A percentile compares a stretch with the other conserved stretches of the same genome.
Conservation (phyloP, 768 basidiomycete genomes). For the Fistulinella prunicolor region DNA sequence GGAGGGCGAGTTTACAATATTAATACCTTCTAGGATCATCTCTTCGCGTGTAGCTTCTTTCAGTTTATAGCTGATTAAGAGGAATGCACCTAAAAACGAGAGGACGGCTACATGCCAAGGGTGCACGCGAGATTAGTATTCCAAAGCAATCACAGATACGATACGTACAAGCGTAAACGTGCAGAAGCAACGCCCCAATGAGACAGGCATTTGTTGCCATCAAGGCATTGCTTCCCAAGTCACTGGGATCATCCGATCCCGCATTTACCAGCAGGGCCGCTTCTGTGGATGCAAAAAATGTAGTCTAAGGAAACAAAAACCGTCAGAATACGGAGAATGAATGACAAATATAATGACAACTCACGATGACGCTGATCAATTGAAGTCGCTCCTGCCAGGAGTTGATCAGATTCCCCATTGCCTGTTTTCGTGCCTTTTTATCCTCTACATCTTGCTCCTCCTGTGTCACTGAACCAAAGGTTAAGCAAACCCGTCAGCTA, state of each 20-base stretch:
- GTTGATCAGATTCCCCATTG: slow-evolving; percentile 49
- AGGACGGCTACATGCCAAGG: slow-evolving; percentile 31
- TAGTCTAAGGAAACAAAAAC: slow-evolving; percentile 39
- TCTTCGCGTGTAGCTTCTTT: slow-evolving; percentile 51
- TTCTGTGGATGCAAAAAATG: slow-evolving; percentile 61
- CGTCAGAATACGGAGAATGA: background rate
- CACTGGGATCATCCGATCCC: slow-evolving; percentile 28
- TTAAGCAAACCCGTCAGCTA: background rate
- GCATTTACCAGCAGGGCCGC: slow-evolving; percentile 49
- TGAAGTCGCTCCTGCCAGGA: slow-evolving; percentile 64
- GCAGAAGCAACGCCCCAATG: slow-evolving; percentile 50
- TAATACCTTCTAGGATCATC: slow-evolving; percentile 35
- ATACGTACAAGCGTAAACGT: slow-evolving; percentile 47
- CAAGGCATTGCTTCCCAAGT: slow-evolving; percentile 14
- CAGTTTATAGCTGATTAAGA: slow-evolving; percentile 53
- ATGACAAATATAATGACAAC: slow-evolving; percentile 15
- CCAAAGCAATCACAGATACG: background rate
- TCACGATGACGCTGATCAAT: slow-evolving; percentile 56
- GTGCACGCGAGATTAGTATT: background rate
- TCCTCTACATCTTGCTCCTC: slow-evolving; percentile 49
- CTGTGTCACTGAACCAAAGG: slow-evolving; percentile 40
- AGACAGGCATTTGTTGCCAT: slow-evolving; percentile 46
- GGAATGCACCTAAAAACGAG: slow-evolving; percentile 55
- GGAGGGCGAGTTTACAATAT: slow-evolving; percentile 22
- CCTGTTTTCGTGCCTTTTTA: slow-evolving; percentile 42